Evolutionary conservation across 345 rosid species (phyloP), one percentile per base, ranked within the genome.

Genomic region (Nephelium lappaceum): DNA sequence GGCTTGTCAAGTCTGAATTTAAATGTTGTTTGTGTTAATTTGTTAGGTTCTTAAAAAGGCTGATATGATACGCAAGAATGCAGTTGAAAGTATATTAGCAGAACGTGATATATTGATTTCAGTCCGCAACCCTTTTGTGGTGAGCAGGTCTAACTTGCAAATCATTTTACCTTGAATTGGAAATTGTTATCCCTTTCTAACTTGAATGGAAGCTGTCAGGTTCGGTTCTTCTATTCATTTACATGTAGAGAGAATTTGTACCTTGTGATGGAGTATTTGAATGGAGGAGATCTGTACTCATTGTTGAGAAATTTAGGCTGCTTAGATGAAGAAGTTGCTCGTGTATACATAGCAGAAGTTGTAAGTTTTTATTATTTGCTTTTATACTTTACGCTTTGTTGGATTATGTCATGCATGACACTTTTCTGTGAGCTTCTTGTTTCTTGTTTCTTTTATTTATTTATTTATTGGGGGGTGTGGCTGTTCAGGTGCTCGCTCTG

Each of bases 81-180:
- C 99, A 71, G 99, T 97, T 77, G 99, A 97, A 90, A 97, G 99
- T 81, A 97, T 97, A 80, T 84, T 94, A 79, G 99, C 99, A 0
- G 99, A 97, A 85, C 97, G 99, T n/a, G 96, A 97, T 89, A 97
- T 97, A 86, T 88, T 97, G 87, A 97, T 97, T 80, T 92, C 97
- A 70, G 99, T 97, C 71, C 97, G 98, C 81, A 97, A 97, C 84
- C 99, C 99, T 77, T 97, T 97, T 92, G 99, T 97, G 99, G 99
- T 97, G 87, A 94, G 99, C 81, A 81, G 83, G 84, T 86, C 85
- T 85, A 79, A 69, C 88, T 85, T 80, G 74, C 47, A 66, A 77
- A 80, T 79, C 31, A 72, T 70, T 69, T 85, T 73, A 72, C 61
- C 55, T 70, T 82, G 68, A 61, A 41, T 65, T 73, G 77, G 74